phyloP scores from a whole-genome alignment of 202 grass and related monocot genomes.

The Dendrocalamus latiflorus region DNA sequence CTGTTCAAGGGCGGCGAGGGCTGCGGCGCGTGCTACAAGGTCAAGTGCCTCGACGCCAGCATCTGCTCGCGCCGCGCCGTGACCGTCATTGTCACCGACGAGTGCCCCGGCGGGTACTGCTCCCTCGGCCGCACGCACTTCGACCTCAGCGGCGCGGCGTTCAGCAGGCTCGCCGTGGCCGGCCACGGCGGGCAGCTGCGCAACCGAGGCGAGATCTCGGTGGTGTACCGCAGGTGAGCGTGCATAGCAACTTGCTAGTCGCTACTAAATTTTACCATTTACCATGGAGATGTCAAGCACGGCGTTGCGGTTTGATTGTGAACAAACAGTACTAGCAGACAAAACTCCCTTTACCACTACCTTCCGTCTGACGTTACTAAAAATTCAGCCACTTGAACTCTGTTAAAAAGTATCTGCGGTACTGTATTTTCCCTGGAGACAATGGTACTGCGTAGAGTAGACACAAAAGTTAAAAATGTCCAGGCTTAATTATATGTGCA shows the following conservation, averaged over 20 bases:
- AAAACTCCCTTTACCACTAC: not conserved
- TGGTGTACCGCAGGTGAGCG: constrained; percentile 70
- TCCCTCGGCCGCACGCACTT: too few relatives aligned
- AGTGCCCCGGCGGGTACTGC: too few relatives aligned
- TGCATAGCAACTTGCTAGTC: not conserved
- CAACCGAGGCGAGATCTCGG: too few relatives aligned
- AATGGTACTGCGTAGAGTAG: not conserved
- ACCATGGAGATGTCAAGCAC: not conserved
- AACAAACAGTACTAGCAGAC: not conserved
- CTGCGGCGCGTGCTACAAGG: too few relatives aligned
- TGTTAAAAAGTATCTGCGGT: not conserved
- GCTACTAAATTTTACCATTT: not conserved
- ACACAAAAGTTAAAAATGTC: not conserved
- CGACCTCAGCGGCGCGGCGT: too few relatives aligned
- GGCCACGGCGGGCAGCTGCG: too few relatives aligned
- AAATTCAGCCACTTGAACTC: not conserved
- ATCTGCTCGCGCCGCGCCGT: too few relatives aligned
- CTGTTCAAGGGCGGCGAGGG: constrained; percentile 90
- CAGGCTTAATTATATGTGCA: not conserved
- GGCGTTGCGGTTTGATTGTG: not conserved
- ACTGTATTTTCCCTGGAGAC: not conserved
- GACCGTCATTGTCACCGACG: too few relatives aligned
- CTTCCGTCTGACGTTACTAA: constrained; percentile 18
- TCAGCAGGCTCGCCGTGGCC: too few relatives aligned
- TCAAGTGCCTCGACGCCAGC: too few relatives aligned